phyloP scores from a whole-genome alignment of 371 early-diverging fungal genomes.

The Lichtheimia hyalospora region DNA sequence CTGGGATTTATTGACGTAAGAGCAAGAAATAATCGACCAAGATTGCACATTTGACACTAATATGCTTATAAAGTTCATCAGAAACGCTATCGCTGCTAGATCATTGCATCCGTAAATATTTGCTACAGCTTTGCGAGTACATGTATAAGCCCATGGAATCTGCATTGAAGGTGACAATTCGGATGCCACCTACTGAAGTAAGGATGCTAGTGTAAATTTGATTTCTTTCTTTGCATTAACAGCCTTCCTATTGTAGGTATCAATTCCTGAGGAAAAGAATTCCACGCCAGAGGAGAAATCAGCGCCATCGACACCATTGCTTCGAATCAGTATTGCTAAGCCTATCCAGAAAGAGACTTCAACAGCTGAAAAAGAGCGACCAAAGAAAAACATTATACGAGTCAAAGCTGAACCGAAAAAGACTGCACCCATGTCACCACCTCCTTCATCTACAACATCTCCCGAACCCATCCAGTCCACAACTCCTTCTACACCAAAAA shows the following conservation, averaged over 20 bases:
- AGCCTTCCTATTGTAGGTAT: too few relatives aligned
- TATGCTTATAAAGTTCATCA: conserved; percentile 16
- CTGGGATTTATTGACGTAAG: conserved; percentile 46
- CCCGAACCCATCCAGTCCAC: conserved; percentile 10
- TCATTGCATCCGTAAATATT: conserved; percentile 55
- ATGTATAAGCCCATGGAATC: conserved; percentile 60
- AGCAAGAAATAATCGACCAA: not conserved
- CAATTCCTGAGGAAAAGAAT: not conserved
- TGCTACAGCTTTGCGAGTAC: conserved; percentile 59
- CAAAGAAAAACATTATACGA: conserved; percentile 8
- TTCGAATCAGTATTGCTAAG: conserved; percentile 36
- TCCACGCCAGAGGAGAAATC: not conserved
- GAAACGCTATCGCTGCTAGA: conserved; percentile 39
- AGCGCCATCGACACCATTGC: conserved; percentile 11
- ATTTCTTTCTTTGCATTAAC: too few relatives aligned
- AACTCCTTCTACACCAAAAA: conserved; percentile 3
- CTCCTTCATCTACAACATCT: conserved; percentile 7
- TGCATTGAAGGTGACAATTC: conserved; percentile 54
- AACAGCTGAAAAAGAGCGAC: conserved; percentile 4
- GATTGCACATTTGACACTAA: not conserved
- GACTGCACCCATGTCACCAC: conserved; percentile 10
- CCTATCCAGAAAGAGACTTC: conserved; percentile 3
- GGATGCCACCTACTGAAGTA: conserved; percentile 34
- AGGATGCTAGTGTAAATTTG: not conserved
- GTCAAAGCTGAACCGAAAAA: conserved; percentile 7